Conservation (phyloP, 495 filamentous ascomycete species). For the Sabuloglossum arenarium region DNA sequence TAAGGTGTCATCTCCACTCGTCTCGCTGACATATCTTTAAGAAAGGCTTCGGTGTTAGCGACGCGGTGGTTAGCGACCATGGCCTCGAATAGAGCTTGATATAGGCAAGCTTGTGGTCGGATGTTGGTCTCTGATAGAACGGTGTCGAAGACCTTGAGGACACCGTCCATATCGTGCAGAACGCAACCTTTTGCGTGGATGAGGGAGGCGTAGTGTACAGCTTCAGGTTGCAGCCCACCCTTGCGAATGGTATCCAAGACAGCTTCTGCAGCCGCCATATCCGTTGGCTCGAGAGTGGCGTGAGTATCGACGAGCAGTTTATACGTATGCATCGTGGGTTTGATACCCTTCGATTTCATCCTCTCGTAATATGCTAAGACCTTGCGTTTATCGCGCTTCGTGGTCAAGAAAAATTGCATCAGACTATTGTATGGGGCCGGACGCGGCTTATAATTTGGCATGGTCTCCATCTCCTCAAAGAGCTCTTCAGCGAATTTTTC, state of each 20-base stretch:
- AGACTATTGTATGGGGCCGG: conserved; percentile 95
- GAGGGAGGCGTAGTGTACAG: conserved; percentile 85
- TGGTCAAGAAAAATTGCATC: conserved; percentile 98
- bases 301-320: conserved; percentile 94
- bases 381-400: conserved; percentile 85
- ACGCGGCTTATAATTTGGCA: conserved; percentile 96
- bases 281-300: conserved; percentile 78
- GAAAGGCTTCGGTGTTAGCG: conserved; percentile 47
- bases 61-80: conserved; percentile 91
- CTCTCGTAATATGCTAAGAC: conserved; percentile 91
- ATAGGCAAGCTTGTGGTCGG: conserved; percentile 61
- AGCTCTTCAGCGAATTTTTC: conserved; percentile 95
- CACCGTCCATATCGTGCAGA: conserved; percentile 70
- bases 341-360: conserved; percentile 71
- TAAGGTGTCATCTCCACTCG: conserved; percentile 81
- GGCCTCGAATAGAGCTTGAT: conserved; percentile 86
- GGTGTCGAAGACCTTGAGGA: conserved; percentile 59
- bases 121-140: conserved; percentile 46
- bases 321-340: conserved; percentile 87
- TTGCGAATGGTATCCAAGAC: conserved; percentile 61
- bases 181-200: conserved; percentile 94
- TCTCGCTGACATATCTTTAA: conserved; percentile 48
- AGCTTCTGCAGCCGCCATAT: conserved; percentile 75
- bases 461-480: conserved; percentile 97
- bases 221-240: conserved; percentile 57